Percentiles rank a stretch among this genome's conserved stretches.
Conservation (phyloP, 73 alveolate genomes). For the Tetrahymena borealis region DNA sequence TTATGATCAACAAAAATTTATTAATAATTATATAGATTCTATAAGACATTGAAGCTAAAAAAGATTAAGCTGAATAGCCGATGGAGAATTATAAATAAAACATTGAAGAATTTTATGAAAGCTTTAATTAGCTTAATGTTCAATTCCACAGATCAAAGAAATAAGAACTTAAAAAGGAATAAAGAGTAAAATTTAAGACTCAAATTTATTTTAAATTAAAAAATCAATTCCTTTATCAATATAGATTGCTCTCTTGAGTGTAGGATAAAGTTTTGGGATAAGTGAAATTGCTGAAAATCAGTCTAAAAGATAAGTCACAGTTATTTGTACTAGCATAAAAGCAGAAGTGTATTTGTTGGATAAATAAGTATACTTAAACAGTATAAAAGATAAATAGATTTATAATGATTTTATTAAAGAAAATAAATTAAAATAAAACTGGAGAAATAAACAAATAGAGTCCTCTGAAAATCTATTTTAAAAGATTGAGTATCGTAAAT, state of each 20-base stretch:
- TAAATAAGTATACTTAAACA: neutral
- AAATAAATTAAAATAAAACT: neutral
- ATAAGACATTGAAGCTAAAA: neutral
- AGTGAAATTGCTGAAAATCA: neutral
- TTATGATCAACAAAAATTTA: neutral
- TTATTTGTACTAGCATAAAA: neutral
- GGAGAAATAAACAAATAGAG: neutral
- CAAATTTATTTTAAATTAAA: neutral
- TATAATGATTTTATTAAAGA: neutral
- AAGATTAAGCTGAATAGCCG: neutral
- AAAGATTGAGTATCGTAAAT: neutral
- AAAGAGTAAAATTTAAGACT: neutral
- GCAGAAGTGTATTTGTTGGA: neutral
- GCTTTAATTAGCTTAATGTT: neutral
- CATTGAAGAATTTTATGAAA: neutral
- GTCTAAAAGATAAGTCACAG: neutral
- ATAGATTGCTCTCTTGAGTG: neutral
- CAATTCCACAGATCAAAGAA: neutral
- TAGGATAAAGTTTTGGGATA: neutral
- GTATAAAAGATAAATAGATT: neutral
- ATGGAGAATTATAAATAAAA: neutral
- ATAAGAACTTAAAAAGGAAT: neutral
- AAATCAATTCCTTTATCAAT: neutral
- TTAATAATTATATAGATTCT: neutral
- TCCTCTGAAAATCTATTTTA: neutral